Base-by-base conservation (phyloP, 176 grass and related monocot genomes). In the Dactylis glomerata region DNA sequence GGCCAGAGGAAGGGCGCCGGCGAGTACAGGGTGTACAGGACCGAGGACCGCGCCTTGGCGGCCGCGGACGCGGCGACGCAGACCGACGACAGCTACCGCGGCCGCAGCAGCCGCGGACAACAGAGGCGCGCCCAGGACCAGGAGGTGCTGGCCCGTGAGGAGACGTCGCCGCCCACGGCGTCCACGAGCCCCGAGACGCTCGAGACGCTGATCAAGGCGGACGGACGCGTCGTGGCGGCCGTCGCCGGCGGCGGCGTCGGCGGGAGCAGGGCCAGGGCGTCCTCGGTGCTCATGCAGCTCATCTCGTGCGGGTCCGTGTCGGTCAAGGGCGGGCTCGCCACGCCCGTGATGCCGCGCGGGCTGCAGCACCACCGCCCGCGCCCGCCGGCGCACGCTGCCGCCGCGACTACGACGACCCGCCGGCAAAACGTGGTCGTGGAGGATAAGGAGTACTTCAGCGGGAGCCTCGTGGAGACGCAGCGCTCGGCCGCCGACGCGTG, bases 371-470 rank as follows among this genome's bases (percentile, higher is more conserved):
- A 83, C 65, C 75, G 81, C 19, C 40, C 61, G 17, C 68, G 76
- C 22, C 83, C 73, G 0, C 45, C 78, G 36, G 32, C 76, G 38
- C 59, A 49, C 49, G 23, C 74, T 8, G 36, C 41, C 31, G 52
- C 47, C 24, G 55, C 17, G 14, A 73, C 57, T 17, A 2, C 33
- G 2, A 26, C 68, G n/a, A 5, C 32, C 38, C 76, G 22, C 57
- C 56, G 75, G 68, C 44, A 55, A 3, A 91, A 91, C 44, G 51
- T 68, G 23, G 84, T 89, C 30, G n/a, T n/a, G n/a, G 89, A 93
- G 80, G 92, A 94, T 47, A 91, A 93, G 77, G 95, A 91, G 34
- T 93, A 90, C 89, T 98, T 98, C 75, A 95, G 89, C 86, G 89
- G 91, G 20, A 92, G 92, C 84, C 65, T 93, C 38, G 68, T 92